Evolutionary conservation across 139 green algal genomes (phyloP), one percentile per base, ranked within the genome.

Genomic region (Yamagishiella unicocca): DNA sequence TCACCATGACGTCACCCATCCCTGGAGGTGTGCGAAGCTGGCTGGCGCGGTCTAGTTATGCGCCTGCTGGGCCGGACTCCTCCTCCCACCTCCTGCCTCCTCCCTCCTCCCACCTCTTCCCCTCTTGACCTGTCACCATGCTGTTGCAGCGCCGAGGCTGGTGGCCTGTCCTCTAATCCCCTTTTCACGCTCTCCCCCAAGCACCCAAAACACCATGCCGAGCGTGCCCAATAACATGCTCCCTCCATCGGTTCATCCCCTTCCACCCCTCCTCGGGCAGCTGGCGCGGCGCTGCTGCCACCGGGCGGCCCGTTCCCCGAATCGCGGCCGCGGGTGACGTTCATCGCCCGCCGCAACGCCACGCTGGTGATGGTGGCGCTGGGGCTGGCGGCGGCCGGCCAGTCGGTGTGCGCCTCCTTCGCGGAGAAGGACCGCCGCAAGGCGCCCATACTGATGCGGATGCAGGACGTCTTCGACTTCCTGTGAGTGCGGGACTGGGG

Each of bases 391-490:
- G 29, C 74, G 12, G 31, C 31, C 17, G 74, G 45, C 29, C 33
- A 50, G 1, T 61, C 46, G 8, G 74, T 82, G n/a, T 77, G 70
- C 70, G 70, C 50, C 46, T 68, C 74, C 33, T 82, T 82, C 31
- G 46, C 46, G 74, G 31, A 82, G 50, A 31, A 54, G 74, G 33
- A 68, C 6, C 27, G 43, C 25, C 10, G 43, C 45, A 25, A 29
- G 73, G 27, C 73, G 43, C 50, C 46, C 8, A 33, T 79, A 7
- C 74, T 67, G 50, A 46, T 53, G 33, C 46, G 46, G 31, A 62
- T 82, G 46, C 0, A 43, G 8, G 74, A 82, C 74, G 74, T 82
- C 31, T 62, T 38, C 43, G 45, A 82, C 8, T 68, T 82, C 74
- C 1, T 45, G 50, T 82, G n/a, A 70, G 74, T 31, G n/a, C 6